Evolutionary conservation across 2,329 filamentous ascomycete species (phyloP).

Genomic region (Penicillium fuscoglaucum): DNA sequence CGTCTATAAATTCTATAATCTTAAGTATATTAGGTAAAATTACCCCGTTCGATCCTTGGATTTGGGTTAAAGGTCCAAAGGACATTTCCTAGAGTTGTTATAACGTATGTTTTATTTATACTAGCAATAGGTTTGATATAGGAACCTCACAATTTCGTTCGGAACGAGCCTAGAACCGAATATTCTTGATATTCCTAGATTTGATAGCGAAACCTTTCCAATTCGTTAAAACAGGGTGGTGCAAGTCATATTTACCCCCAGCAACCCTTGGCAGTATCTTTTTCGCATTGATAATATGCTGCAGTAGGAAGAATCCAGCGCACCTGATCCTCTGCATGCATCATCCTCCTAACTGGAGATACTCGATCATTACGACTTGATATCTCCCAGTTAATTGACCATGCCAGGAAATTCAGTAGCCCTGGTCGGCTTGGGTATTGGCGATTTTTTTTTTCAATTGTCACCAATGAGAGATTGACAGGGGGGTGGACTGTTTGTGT

Average conservation of each 20-base stretch:
- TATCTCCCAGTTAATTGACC: not conserved
- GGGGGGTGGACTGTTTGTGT: not conserved
- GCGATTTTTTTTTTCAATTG: not conserved
- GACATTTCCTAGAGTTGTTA: too few species aligned
- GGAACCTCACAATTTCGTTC: too few species aligned
- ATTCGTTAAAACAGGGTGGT: not conserved
- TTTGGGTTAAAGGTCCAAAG: too few species aligned
- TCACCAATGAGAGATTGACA: slow-evolving; percentile 1
- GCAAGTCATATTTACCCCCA: slow-evolving; percentile 4
- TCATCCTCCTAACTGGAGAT: not conserved
- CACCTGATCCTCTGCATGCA: slow-evolving; percentile 7
- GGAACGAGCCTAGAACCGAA: too few species aligned
- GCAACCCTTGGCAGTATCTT: not conserved
- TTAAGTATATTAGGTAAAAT: too few species aligned
- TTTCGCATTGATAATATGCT: not conserved
- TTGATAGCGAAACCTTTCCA: not conserved
- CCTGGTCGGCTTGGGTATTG: not conserved
- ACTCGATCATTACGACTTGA: not conserved
- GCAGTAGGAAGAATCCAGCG: not conserved
- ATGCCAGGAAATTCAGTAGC: not conserved
- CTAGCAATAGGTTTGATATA: too few species aligned
- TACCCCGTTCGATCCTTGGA: too few species aligned
- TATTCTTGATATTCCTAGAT: not conserved
- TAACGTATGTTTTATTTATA: too few species aligned
- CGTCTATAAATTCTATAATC: too few species aligned